phyloP scores from a whole-genome alignment of 768 basidiomycete species.

The Amanita brunnescens region DNA sequence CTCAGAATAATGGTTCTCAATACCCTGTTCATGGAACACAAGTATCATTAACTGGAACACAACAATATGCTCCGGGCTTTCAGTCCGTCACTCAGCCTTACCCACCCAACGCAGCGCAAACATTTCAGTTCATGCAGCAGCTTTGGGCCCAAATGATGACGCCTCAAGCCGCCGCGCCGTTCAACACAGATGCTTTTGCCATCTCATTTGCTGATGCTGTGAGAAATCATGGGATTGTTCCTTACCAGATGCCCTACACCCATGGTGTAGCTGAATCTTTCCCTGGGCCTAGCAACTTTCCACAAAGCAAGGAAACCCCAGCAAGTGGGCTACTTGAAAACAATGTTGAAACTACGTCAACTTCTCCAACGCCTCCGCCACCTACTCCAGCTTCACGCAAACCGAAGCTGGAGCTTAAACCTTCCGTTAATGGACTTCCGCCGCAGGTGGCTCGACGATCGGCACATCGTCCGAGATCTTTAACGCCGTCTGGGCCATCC shows the following conservation, averaged over 20 bases:
- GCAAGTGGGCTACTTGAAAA: neutral
- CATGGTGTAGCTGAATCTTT: neutral
- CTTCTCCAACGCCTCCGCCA: neutral
- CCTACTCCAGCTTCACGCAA: neutral
- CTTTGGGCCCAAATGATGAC: constrained; percentile 6
- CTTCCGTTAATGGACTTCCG: neutral
- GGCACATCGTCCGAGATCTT: neutral
- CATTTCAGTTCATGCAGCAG: neutral
- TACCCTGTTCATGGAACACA: neutral
- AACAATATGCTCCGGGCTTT: neutral
- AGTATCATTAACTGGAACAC: neutral
- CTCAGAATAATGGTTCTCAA: neutral
- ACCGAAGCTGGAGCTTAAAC: neutral
- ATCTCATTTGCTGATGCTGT: constrained; percentile 10
- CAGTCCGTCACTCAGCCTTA: neutral
- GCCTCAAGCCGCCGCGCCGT: neutral
- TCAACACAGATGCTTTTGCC: constrained; percentile 3
- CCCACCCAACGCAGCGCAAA: neutral
- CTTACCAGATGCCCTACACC: neutral
- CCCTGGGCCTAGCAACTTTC: neutral
- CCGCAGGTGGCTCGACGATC: constrained; percentile 2
- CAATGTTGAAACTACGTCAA: neutral
- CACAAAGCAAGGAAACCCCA: neutral
- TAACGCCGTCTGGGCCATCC: constrained; percentile 7
- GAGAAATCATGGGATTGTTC: constrained; percentile 6